Evolutionary conservation across 345 rosid species (phyloP).

Genomic region (Excoecaria agallocha): DNA sequence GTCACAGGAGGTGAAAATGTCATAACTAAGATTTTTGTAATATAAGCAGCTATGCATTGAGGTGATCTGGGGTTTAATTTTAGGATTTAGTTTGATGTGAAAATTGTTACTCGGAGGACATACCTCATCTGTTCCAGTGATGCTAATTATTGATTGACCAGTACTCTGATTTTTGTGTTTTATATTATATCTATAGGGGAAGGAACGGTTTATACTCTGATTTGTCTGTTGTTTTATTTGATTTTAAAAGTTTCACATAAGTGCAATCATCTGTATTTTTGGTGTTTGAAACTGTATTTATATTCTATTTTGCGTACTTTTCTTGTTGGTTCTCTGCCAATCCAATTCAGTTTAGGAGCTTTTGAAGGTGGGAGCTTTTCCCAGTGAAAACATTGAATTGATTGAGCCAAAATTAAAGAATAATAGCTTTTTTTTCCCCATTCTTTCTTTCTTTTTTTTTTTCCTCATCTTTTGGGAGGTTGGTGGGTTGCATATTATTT

Average conservation of each 20-base stretch:
- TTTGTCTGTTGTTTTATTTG: background rate
- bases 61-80: background rate
- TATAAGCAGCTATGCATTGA: background rate
- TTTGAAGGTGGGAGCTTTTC: background rate
- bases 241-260: too few species aligned
- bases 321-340: background rate
- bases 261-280: too few species aligned
- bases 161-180: background rate
- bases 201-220: too few species aligned
- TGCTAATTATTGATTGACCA: background rate
- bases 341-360: background rate
- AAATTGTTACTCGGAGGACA: background rate
- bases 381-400: background rate
- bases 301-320: background rate
- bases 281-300: background rate
- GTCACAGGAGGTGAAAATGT: background rate
- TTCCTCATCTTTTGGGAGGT: background rate
- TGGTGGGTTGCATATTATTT: too few species aligned
- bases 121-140: background rate
- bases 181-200: background rate
- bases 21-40: background rate
- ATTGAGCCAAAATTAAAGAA: background rate
- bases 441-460: background rate
- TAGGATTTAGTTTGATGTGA: background rate
- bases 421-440: background rate